A percentile compares a stretch with the other conserved stretches of the same genome.
These are phyloP conservation scores for Neurospora sp. DNA, from an alignment of 495 filamentous ascomycete species.

Conservation along the genomic window DNA sequence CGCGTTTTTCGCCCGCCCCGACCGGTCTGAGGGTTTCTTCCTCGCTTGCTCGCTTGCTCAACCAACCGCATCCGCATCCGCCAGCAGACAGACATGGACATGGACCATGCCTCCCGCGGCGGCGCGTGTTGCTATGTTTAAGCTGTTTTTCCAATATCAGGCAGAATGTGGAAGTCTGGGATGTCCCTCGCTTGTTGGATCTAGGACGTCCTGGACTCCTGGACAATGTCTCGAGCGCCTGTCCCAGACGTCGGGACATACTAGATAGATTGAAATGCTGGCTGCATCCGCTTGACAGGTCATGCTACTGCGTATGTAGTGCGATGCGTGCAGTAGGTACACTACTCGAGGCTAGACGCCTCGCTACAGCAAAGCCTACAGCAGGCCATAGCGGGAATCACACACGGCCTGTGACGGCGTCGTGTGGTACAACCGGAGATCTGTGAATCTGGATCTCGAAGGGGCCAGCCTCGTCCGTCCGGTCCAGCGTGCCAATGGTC, in stretches of 20 bases:
- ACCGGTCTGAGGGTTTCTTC: not conserved
- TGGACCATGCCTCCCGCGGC: not conserved
- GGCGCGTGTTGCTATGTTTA: not conserved
- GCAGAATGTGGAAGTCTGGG: not conserved
- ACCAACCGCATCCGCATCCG: not conserved
- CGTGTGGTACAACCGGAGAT: not conserved
- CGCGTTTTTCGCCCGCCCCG: not conserved
- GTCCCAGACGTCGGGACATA: too few relatives aligned
- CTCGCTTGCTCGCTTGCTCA: not conserved
- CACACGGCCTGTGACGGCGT: not conserved
- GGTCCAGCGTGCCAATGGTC: not conserved
- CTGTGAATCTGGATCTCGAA: not conserved
- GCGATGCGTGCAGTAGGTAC: not conserved
- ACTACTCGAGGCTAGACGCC: not conserved
- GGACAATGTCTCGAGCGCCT: too few relatives aligned
- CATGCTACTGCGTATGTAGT: not conserved
- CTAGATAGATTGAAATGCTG: too few relatives aligned
- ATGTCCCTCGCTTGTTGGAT: not conserved
- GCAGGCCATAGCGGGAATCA: not conserved
- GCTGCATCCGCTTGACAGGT: not conserved
- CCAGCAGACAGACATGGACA: not conserved
- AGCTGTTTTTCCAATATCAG: not conserved
- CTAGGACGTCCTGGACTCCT: not conserved
- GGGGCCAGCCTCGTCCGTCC: not conserved
- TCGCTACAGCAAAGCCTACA: not conserved